Conservation (phyloP, 805 yeast genomes). For the Priceomyces medius region DNA sequence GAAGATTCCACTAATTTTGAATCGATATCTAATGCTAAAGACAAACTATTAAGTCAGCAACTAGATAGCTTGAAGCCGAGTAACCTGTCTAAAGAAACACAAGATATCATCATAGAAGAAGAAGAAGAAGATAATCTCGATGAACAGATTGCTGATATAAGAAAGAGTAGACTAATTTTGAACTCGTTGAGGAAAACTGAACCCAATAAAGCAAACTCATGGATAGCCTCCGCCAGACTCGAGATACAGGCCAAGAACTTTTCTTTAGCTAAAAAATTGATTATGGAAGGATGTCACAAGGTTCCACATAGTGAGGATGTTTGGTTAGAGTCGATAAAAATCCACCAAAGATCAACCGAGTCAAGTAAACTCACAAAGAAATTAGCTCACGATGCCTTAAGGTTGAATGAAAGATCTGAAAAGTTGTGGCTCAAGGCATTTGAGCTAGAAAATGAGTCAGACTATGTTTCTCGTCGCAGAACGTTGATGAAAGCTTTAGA, state of each 20-base stretch:
- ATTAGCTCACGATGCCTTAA: slow-evolving; percentile 66
- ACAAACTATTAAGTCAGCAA: slow-evolving; percentile 53
- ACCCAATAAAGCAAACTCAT: slow-evolving; percentile 71
- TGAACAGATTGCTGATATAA: slow-evolving; percentile 52
- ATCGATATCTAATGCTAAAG: slow-evolving; percentile 63
- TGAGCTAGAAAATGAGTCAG: slow-evolving; percentile 56
- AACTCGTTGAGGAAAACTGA: slow-evolving; percentile 68
- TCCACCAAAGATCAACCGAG: slow-evolving; percentile 48
- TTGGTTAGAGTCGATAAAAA: slow-evolving; percentile 78
- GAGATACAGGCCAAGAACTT: slow-evolving; percentile 65
- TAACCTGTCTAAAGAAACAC: slow-evolving; percentile 18
- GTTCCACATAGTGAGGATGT: slow-evolving; percentile 68
- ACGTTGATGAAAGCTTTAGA: slow-evolving; percentile 73
- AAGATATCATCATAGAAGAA: slow-evolving; percentile 25
- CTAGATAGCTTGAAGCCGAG: slow-evolving; percentile 39
- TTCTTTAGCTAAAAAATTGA: slow-evolving; percentile 55
- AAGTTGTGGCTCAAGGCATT: slow-evolving; percentile 73
- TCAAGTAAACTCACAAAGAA: slow-evolving; percentile 48
- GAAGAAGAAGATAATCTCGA: slow-evolving; percentile 12
- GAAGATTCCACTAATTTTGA: slow-evolving; percentile 43
- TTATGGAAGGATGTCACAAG: slow-evolving; percentile 70
- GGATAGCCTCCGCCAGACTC: slow-evolving; percentile 83
- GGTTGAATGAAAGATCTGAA: slow-evolving; percentile 53
- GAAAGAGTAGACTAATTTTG: slow-evolving; percentile 58
- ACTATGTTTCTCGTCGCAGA: slow-evolving; percentile 48